A percentile compares a stretch with the other conserved stretches of the same genome.
phyloP scores from a whole-genome alignment of 2,329 filamentous ascomycete species.

The Stagonosporopsis vannaccii region DNA sequence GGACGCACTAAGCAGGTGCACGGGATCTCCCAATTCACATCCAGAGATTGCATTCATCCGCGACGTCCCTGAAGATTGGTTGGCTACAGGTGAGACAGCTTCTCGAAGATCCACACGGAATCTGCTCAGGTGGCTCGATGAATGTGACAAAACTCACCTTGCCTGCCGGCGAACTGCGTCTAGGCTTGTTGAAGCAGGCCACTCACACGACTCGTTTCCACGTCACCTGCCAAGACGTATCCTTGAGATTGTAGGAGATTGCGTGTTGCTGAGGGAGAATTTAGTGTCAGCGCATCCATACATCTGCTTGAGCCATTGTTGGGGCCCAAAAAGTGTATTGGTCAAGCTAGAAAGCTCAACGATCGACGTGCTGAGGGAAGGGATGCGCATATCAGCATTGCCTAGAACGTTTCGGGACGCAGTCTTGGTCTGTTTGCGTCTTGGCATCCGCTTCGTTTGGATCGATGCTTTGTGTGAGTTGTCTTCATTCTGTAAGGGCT shows the following conservation, averaged over 20 bases:
- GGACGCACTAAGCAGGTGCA: no score
- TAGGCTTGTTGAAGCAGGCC: not conserved
- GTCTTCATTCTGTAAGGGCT: no score
- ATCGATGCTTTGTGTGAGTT: not conserved
- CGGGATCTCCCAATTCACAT: no score
- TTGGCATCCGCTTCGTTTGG: not conserved
- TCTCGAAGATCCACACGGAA: not conserved
- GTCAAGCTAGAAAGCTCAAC: not conserved
- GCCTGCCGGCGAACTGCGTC: not conserved
- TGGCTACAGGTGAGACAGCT: no score
- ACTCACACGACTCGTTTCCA: not conserved
- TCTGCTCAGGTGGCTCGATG: not conserved
- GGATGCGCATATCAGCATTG: not conserved
- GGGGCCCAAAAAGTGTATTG: not conserved
- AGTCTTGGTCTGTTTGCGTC: not conserved
- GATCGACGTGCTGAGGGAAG: not conserved
- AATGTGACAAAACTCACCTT: not conserved
- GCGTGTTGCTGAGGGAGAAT: not conserved
- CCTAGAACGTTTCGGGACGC: not conserved
- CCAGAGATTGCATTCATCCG: no score
- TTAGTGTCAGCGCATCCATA: not conserved
- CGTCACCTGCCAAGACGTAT: not conserved
- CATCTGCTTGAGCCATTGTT: not conserved
- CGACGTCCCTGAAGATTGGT: no score
- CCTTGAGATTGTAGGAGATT: not conserved